Conservation (phyloP, 2,329 filamentous ascomycete genomes). For the Pyricularia pennisetigena region DNA sequence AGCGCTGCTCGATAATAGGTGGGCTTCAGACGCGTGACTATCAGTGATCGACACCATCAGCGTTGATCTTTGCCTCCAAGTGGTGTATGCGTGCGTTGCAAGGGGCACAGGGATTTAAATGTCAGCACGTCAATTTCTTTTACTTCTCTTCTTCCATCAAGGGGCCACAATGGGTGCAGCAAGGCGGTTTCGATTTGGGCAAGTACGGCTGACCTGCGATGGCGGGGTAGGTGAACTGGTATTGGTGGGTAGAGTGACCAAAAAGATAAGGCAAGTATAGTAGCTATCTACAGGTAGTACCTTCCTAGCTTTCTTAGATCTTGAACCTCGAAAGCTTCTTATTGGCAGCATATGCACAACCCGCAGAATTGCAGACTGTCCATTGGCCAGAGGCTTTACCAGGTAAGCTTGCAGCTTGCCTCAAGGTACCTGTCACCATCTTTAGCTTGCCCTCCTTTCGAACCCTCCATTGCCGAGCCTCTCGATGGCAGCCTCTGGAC, state of each 20-base stretch:
- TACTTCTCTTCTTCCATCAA: neutral
- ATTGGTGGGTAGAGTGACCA: neutral
- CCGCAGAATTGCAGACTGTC: neutral
- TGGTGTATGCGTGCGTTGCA: neutral
- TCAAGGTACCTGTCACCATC: neutral
- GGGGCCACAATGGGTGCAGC: neutral
- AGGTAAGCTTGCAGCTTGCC: neutral
- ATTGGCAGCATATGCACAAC: neutral
- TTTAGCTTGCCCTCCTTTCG: neutral
- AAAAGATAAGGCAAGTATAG: neutral
- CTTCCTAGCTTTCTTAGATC: neutral
- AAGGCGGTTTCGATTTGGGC: neutral
- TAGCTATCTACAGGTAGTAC: neutral
- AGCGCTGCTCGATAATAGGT: neutral
- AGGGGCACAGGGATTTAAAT: neutral
- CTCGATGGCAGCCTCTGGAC: neutral
- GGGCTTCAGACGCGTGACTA: neutral
- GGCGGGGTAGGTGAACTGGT: neutral
- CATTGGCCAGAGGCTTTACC: neutral
- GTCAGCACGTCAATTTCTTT: neutral
- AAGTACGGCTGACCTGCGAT: neutral
- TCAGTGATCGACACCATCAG: neutral
- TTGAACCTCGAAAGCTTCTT: neutral
- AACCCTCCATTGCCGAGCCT: neutral
- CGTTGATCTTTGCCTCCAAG: neutral